Evolutionary conservation across 2,329 filamentous ascomycete species (phyloP).

Genomic region (Uncinocarpus reesii): DNA sequence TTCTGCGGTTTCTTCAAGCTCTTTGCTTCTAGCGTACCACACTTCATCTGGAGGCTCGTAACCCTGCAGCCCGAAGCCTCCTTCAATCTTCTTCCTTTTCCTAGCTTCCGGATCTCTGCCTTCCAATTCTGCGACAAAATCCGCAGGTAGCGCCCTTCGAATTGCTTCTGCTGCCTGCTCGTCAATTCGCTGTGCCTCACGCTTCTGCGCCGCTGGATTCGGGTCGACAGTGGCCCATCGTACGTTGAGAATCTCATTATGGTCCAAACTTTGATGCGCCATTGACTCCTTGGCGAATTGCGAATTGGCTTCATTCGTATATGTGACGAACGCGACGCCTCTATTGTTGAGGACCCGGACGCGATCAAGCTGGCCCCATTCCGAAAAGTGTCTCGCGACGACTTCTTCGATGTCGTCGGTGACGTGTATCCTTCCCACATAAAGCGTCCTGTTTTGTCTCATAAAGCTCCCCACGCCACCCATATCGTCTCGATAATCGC

Average conservation of each 20-base stretch:
- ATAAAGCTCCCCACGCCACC: constrained; percentile 90
- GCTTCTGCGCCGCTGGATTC: constrained; percentile 86
- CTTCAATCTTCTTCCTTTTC: constrained; percentile 83
- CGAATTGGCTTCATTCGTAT: constrained; percentile 77
- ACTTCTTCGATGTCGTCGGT: constrained; percentile 96
- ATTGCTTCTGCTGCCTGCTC: constrained; percentile 96
- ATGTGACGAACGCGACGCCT: constrained; percentile 92
- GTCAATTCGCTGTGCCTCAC: constrained; percentile 79
- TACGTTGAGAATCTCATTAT: constrained; percentile 87
- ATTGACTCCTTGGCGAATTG: constrained; percentile 93
- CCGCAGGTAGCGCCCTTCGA: constrained; percentile 71
- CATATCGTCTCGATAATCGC: constrained; percentile 94
- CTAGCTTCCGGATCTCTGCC: constrained; percentile 76
- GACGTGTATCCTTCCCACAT: constrained; percentile 87
- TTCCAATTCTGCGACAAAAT: constrained; percentile 88
- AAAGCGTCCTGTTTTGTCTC: constrained; percentile 86
- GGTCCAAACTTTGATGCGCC: constrained; percentile 85
- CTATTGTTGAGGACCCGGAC: constrained; percentile 76
- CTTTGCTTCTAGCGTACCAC: constrained; percentile 74
- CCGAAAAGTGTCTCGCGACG: constrained; percentile 85
- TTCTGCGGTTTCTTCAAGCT: constrained; percentile 53
- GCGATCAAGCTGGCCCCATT: constrained; percentile 90
- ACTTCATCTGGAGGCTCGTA: constrained; percentile 92
- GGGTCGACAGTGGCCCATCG: constrained; percentile 95
- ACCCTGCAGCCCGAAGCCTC: constrained; percentile 75